Percentiles rank a stretch among this genome's conserved stretches.
phyloP scores from a whole-genome alignment of 2,329 filamentous ascomycete species.

The Ophiostoma pallidulum region DNA sequence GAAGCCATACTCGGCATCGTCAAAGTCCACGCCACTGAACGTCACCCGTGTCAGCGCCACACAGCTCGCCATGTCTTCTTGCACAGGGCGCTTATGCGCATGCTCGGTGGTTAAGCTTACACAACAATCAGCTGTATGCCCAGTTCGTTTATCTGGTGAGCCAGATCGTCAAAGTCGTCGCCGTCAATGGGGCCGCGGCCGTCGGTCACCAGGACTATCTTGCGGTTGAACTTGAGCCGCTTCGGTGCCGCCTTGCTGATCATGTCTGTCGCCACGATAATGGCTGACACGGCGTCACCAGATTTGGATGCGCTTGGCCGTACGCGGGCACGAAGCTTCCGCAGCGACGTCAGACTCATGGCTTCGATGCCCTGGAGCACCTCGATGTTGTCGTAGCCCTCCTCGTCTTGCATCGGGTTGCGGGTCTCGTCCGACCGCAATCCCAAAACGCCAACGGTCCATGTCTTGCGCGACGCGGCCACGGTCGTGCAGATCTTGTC shows the following conservation, averaged over 20 bases:
- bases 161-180: slow-evolving; percentile 61
- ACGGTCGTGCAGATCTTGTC: slow-evolving; percentile 77
- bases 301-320: slow-evolving; percentile 55
- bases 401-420: slow-evolving; percentile 55
- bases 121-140: slow-evolving; percentile 71
- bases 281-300: slow-evolving; percentile 80
- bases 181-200: slow-evolving; percentile 63
- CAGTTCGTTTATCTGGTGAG: slow-evolving; percentile 62
- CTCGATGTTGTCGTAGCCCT: slow-evolving; percentile 72
- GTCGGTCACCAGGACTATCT: slow-evolving; percentile 79
- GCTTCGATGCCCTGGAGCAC: slow-evolving; percentile 60
- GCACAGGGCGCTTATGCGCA: not conserved
- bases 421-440: slow-evolving; percentile 69
- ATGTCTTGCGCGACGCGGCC: slow-evolving; percentile 58
- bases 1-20: slow-evolving; percentile 79
- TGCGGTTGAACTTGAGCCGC: slow-evolving; percentile 70
- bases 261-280: slow-evolving; percentile 81
- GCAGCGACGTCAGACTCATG: slow-evolving; percentile 58
- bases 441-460: slow-evolving; percentile 69
- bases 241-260: slow-evolving; percentile 64
- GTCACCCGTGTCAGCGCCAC: slow-evolving; percentile 1
- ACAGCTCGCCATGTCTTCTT: not conserved
- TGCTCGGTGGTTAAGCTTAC: slow-evolving; percentile 37
- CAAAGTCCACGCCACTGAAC: slow-evolving; percentile 91
- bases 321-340: slow-evolving; percentile 52